Conservation (phyloP, 306 rosid species). For the apple (Malus domestica) region DNA sequence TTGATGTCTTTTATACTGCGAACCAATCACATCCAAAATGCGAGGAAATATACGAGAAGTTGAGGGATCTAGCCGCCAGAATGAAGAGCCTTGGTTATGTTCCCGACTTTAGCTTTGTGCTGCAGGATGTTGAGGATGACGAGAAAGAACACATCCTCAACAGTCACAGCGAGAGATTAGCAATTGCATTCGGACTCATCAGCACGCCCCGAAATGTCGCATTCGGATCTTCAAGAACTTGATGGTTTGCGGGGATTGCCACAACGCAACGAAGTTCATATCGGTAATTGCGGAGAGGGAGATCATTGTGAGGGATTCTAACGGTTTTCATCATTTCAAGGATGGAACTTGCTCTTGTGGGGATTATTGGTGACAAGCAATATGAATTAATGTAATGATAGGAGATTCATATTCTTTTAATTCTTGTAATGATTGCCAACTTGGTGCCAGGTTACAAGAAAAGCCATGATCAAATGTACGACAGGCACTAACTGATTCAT, state of each 20-base stretch:
- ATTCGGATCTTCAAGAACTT: slow-evolving; percentile 44
- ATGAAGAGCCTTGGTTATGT: slow-evolving; percentile 42
- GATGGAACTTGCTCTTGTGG: slow-evolving; percentile 45
- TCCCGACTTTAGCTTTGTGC: slow-evolving; percentile 37
- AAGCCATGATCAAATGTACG: neutral
- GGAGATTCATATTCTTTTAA: neutral
- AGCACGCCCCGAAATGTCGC: slow-evolving; percentile 31
- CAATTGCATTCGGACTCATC: slow-evolving; percentile 35
- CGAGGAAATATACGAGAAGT: slow-evolving; percentile 33
- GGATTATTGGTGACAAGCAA: slow-evolving; percentile 41
- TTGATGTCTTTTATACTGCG: slow-evolving; percentile 39
- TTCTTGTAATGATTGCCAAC: neutral
- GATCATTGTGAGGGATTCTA: slow-evolving; percentile 45
- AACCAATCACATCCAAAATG: slow-evolving; percentile 39
- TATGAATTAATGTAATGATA: neutral
- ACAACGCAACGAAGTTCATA: slow-evolving; percentile 30
- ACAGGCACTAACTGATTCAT: neutral
- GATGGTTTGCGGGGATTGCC: slow-evolving; percentile 47
- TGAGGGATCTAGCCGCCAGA: slow-evolving; percentile 28
- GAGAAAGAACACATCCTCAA: slow-evolving; percentile 39
- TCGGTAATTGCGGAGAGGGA: slow-evolving; percentile 33
- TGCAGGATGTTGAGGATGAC: slow-evolving; percentile 54
- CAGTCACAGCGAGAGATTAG: slow-evolving; percentile 43
- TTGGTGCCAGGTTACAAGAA: neutral
- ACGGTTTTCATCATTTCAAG: slow-evolving; percentile 49